Evolutionary conservation across 768 basidiomycete genomes (phyloP).

Genomic region (Naganishia friedmannii): DNA sequence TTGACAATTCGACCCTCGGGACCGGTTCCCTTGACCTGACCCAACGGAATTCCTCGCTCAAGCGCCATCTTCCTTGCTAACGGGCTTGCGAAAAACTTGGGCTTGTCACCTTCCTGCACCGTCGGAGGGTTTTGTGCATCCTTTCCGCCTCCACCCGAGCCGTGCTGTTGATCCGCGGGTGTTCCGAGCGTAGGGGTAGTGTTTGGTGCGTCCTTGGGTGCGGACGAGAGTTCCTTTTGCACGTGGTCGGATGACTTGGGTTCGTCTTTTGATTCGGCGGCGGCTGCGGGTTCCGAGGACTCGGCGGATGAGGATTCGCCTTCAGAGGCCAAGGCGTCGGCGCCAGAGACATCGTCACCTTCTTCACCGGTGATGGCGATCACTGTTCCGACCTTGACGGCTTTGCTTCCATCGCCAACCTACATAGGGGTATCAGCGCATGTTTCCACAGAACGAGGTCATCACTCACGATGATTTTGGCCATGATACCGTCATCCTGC

Average conservation of each 20-base stretch:
- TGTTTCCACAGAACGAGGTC: not conserved
- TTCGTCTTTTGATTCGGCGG: constrained; percentile 55
- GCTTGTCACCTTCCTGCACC: constrained; percentile 41
- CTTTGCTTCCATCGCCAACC: constrained; percentile 81
- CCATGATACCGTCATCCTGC: constrained; percentile 92
- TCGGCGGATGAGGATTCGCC: constrained; percentile 55
- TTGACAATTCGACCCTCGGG: constrained; percentile 91
- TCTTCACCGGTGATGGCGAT: constrained; percentile 93
- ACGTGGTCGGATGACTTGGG: constrained; percentile 49
- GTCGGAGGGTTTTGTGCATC: constrained; percentile 43
- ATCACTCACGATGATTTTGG: constrained; percentile 84
- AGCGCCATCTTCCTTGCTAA: constrained; percentile 95
- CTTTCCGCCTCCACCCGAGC: constrained; percentile 39
- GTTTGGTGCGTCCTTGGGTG: constrained; percentile 31
- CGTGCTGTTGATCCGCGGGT: constrained; percentile 61
- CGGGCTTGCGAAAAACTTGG: constrained; percentile 78
- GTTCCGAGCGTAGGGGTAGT: constrained; percentile 45
- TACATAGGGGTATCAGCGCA: constrained; percentile 46
- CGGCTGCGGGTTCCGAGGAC: constrained; percentile 32
- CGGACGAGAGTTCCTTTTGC: constrained; percentile 57
- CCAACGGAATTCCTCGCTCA: constrained; percentile 85
- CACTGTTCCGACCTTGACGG: constrained; percentile 75
- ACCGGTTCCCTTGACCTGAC: constrained; percentile 86
- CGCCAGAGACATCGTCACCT: constrained; percentile 87
- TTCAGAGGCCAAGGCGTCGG: constrained; percentile 68